These are phyloP conservation scores for Kwoniella europaea DNA, from an alignment of 768 basidiomycete genomes.

Conservation along the genomic window DNA sequence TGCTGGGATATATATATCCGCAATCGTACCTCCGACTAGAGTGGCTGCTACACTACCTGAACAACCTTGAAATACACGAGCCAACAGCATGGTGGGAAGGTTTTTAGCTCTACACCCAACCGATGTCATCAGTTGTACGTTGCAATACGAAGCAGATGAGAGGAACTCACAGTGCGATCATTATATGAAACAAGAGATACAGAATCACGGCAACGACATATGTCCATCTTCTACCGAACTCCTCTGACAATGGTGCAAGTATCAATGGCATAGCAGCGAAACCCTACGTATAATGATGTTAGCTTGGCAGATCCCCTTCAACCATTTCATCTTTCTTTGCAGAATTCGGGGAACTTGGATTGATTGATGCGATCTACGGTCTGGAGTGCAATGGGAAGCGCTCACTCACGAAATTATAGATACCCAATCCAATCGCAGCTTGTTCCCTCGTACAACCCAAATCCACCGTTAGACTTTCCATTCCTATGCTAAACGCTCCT, in stretches of 20 bases:
- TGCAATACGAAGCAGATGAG: background rate
- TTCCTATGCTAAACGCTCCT: constrained; percentile 45
- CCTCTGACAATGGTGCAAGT: constrained; percentile 52
- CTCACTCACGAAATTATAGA: constrained; percentile 36
- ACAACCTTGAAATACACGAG: constrained; percentile 55
- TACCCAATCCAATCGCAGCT: constrained; percentile 45
- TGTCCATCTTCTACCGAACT: constrained; percentile 50
- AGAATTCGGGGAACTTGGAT: no score
- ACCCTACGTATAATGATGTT: constrained; percentile 28
- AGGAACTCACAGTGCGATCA: constrained; percentile 30
- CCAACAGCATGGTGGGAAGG: constrained; percentile 55
- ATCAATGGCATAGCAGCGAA: constrained; percentile 54
- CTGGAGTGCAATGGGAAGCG: background rate
- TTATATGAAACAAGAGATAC: constrained; percentile 27
- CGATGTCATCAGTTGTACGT: background rate
- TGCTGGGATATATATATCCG: constrained; percentile 56
- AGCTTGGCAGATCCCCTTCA: background rate
- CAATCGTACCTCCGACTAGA: constrained; percentile 59
- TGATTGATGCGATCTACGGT: no score
- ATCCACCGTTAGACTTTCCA: constrained; percentile 44
- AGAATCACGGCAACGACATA: constrained; percentile 39
- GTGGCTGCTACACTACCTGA: constrained; percentile 58
- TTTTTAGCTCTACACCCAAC: constrained; percentile 34
- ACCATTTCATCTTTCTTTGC: no score
- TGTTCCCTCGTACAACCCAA: constrained; percentile 35